Base-by-base conservation (phyloP, 2,329 filamentous ascomycete species). In the Alternaria angustiovoidea region DNA sequence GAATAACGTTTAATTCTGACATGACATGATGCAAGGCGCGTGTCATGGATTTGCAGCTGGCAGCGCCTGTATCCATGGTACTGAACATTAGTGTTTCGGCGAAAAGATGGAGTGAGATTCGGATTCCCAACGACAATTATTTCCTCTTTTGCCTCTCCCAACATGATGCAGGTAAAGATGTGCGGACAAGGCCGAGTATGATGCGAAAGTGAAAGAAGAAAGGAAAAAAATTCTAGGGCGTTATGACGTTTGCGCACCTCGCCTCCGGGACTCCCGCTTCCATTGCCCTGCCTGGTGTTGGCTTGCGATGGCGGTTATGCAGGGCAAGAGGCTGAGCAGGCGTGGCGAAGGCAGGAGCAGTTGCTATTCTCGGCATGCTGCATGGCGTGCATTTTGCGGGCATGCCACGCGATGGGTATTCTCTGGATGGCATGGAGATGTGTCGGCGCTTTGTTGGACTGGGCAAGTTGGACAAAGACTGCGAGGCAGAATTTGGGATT, bases 361-460 rank as follows among this genome's bases (percentile, higher is more conserved):
- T 30, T 48, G 42, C 59, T 64, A 62, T 66, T 66, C 56, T 66
- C 62, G 64, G 64, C 58, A 58, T 18, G 52, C 20, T 59, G 63
- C 57, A 58, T 63, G 52, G 11, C 42, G 48, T 48, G 53, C 39
- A 28, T 49, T 38, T 26, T 30, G 26, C 47, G 22, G 39, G 22
- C 20, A 52, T 36, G 55, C 42, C 46, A 48, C 54, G 42, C 46
- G 51, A 53, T 39, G 34, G 42, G 28, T 39, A 30, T 51, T 43
- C 20, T 36, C 28, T 14, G 32, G 18, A 53, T 41, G 39, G 20
- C 39, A 32, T 30, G 46, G 32, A 46, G 39, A 56, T 51, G 52
- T 51, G 53, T 51, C 28, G 32, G 46, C 51, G 39, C 14, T 34
- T 51, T 58, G 59, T 51, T 48, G 56, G 42, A 26, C 22, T 38